Evolutionary conservation across 1,284 basidiomycete species (phyloP).

Genomic region (Spongiforma sp.): DNA sequence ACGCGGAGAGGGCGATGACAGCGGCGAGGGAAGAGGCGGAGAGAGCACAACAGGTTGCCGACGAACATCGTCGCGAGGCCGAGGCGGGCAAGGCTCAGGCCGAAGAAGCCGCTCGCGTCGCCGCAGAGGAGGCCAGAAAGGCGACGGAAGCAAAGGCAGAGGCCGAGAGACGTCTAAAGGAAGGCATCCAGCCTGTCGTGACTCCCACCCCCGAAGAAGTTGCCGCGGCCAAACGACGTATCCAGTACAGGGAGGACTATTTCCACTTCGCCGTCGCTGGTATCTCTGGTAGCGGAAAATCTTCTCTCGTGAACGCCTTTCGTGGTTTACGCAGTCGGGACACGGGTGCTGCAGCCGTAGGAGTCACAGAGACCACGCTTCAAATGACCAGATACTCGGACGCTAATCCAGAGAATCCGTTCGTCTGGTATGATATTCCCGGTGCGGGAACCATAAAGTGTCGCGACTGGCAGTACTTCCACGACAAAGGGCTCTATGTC

Average conservation of each 20-base stretch:
- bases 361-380: conserved; percentile 23
- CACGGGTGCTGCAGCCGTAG: conserved; percentile 18
- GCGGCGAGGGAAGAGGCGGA: conserved; percentile 20
- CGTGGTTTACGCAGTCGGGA: conserved; percentile 18
- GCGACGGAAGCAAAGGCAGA: conserved; percentile 15
- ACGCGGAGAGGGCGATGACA: conserved; percentile 18
- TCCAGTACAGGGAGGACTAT: conserved; percentile 19
- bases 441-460: conserved; percentile 27
- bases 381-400: conserved; percentile 22
- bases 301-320: conserved; percentile 25
- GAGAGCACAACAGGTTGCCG: conserved; percentile 13
- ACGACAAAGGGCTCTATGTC: conserved; percentile 28
- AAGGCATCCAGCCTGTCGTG: conserved; percentile 23
- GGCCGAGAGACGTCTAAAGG: conserved; percentile 19
- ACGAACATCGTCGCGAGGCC: conserved; percentile 18
- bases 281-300: conserved; percentile 24
- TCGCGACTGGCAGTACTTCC: conserved; percentile 28
- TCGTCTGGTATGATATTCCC: conserved; percentile 27
- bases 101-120: conserved; percentile 13
- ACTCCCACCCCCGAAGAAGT: conserved; percentile 16
- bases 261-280: conserved; percentile 22
- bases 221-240: conserved; percentile 11
- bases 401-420: conserved; percentile 13
- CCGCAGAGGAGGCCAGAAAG: conserved; percentile 17
- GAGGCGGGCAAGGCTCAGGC: conserved; percentile 17